These are phyloP conservation scores for Quercus glauca DNA, from an alignment of 306 rosid genomes.

Conservation along the genomic window DNA sequence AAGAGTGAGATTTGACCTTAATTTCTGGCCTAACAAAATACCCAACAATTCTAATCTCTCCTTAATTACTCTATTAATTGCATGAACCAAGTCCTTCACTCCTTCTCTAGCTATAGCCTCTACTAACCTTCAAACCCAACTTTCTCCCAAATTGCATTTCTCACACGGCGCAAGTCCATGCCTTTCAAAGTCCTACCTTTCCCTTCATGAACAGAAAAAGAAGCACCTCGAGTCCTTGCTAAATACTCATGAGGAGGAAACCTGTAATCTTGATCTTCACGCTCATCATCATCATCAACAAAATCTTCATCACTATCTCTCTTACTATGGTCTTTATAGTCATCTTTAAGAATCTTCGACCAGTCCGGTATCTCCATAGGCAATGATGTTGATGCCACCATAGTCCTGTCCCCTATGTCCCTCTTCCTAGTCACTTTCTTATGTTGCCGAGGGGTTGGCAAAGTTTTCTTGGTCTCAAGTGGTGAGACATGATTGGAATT, in stretches of 20 bases:
- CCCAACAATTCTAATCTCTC: slow-evolving; percentile 6
- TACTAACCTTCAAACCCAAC: slow-evolving; percentile 76
- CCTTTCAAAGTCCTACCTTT: slow-evolving; percentile 91
- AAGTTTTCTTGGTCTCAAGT: slow-evolving; percentile 13
- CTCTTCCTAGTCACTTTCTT: slow-evolving; percentile 29
- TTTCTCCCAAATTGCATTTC: slow-evolving; percentile 90
- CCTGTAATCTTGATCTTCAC: slow-evolving; percentile 4
- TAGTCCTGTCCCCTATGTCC: background rate
- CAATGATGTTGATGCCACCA: slow-evolving; percentile 38
- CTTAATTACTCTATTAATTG: background rate
- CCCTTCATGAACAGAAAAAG: slow-evolving; percentile 90
- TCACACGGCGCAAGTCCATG: slow-evolving; percentile 71
- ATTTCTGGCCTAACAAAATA: slow-evolving; percentile 18
- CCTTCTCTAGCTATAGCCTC: background rate
- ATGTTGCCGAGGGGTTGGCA: slow-evolving; percentile 21
- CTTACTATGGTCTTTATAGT: slow-evolving; percentile 35
- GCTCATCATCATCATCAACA: background rate
- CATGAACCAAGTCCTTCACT: background rate
- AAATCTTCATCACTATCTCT: slow-evolving; percentile 26
- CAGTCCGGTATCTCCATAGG: slow-evolving; percentile 85
- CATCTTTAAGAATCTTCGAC: slow-evolving; percentile 72
- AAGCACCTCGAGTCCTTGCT: slow-evolving; percentile 78
- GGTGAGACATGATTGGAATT: background rate
- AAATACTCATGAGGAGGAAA: slow-evolving; percentile 85
- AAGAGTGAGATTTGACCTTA: background rate